Conservation (phyloP, 345 rosid genomes). For the Lepidium africanum region DNA sequence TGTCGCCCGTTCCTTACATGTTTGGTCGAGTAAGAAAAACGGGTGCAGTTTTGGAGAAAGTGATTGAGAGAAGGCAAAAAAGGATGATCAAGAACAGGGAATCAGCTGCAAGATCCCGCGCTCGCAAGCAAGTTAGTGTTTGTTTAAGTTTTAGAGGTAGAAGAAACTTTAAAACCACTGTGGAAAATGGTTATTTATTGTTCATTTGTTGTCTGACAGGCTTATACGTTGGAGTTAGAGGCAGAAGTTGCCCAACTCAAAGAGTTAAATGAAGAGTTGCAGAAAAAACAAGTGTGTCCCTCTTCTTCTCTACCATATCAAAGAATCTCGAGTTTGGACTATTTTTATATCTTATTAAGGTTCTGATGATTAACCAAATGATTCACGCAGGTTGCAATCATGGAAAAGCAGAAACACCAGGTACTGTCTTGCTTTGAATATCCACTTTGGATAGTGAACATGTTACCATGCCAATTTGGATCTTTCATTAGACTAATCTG, state of each 20-base stretch:
- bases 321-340: neutral
- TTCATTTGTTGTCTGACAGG: constrained; percentile 41
- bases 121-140: constrained; percentile 87
- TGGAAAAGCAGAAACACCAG: constrained; percentile 55
- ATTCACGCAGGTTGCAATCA: constrained; percentile 46
- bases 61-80: constrained; percentile 92
- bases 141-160: neutral
- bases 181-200: neutral
- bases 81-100: constrained; percentile 99
- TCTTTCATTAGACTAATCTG: neutral
- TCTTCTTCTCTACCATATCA: constrained; percentile 7
- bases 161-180: neutral
- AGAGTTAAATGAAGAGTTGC: constrained; percentile 65
- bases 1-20: constrained; percentile 70
- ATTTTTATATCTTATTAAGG: neutral
- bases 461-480: neutral
- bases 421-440: constrained; percentile 27
- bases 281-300: constrained; percentile 58
- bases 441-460: neutral
- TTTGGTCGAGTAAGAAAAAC: constrained; percentile 73
- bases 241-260: constrained; percentile 82
- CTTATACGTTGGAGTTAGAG: constrained; percentile 90
- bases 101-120: constrained; percentile 97
- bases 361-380: constrained; percentile 1
- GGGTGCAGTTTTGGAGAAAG: constrained; percentile 72